Base-by-base conservation (phyloP, 768 basidiomycete genomes). In the Xerocomus spinulosus region DNA sequence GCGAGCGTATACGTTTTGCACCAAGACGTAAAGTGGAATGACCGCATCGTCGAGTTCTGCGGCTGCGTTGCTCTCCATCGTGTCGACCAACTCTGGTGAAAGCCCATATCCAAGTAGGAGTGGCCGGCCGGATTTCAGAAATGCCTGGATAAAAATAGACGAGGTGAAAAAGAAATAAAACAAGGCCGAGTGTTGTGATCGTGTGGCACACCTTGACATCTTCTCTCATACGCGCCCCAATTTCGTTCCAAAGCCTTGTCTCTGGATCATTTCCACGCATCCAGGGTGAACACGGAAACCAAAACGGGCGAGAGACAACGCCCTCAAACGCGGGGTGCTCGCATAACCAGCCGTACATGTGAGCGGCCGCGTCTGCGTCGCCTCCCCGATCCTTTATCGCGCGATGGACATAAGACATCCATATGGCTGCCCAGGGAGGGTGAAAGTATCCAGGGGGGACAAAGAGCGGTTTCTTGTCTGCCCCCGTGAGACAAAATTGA, bases 101-200 rank as follows among this genome's bases (percentile, higher is more conserved):
- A 87, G 56, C 4, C 85, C 87, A 55, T 70, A 76, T 12, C 80
- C 77, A 5, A 89, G 73, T 3, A 90, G 73, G 34, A 89, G 68
- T 18, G 85, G 82, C n/a, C 84, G 73, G 15, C 78, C 81, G 1
- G 82, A 80, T 53, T 72, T 74, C 33, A 90, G 57, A 59, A 90
- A 87, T 13, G 76, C 71, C 84, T 89, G 52, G 17, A 50, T 35
- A 18, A 40, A 45, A 24, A 32, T 29, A 28, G 20, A 1, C n/a
- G 13, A 34, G 10, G 6, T 7, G n/a, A 30, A 33, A 18, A 23
- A 40, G 5, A 15, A 28, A 15, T 33, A 38, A 30, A 29, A 45
- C 3, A 30, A 20, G 25, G 32, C 9, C 42, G 48, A 50, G 40
- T 39, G 35, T 6, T 15, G 26, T 38, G 26, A 9, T 13, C 3